A percentile compares a stretch with the other conserved stretches of the same genome.
Evolutionary conservation across 352 stramenopile genomes (phyloP).

Genomic region (Pelagophyceae sp.): DNA sequence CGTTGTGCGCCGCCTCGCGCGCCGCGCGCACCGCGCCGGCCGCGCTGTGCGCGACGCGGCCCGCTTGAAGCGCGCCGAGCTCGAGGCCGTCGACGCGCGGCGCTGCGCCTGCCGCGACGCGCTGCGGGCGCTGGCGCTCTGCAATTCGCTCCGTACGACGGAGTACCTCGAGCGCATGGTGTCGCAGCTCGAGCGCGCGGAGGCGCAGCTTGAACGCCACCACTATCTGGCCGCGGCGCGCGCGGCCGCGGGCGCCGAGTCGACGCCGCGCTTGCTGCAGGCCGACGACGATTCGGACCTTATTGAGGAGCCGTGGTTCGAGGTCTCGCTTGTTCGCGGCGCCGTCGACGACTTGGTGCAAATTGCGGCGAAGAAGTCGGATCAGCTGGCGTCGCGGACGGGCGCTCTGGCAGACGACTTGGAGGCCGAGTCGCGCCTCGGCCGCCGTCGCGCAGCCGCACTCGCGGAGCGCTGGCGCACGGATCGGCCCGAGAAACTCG

Average conservation of each 20-base stretch:
- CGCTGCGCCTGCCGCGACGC: neutral
- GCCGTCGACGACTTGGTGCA: slow-evolving; percentile 88
- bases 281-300: slow-evolving; percentile 87
- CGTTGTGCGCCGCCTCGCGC: neutral
- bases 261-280: slow-evolving; percentile 53
- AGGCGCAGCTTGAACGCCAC: slow-evolving; percentile 84
- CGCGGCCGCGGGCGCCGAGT: slow-evolving; percentile 34
- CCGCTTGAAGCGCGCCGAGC: neutral
- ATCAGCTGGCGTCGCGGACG: slow-evolving; percentile 88
- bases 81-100: slow-evolving; percentile 3
- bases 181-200: slow-evolving; percentile 63
- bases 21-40: neutral
- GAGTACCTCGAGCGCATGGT: slow-evolving; percentile 50
- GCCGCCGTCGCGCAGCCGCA: slow-evolving; percentile 54
- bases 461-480: slow-evolving; percentile 59
- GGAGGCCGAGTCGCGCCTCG: slow-evolving; percentile 80
- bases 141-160: neutral
- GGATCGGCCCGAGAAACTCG: slow-evolving; percentile 53
- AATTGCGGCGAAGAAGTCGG: slow-evolving; percentile 53
- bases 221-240: slow-evolving; percentile 65
- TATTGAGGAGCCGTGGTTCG: slow-evolving; percentile 90
- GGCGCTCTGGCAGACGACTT: slow-evolving; percentile 94
- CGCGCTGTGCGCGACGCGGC: neutral
- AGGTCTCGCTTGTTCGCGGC: slow-evolving; percentile 85
- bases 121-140: neutral